Conservation (phyloP, 2,329 filamentous ascomycete genomes). For the Nigrospora osmanthi region DNA sequence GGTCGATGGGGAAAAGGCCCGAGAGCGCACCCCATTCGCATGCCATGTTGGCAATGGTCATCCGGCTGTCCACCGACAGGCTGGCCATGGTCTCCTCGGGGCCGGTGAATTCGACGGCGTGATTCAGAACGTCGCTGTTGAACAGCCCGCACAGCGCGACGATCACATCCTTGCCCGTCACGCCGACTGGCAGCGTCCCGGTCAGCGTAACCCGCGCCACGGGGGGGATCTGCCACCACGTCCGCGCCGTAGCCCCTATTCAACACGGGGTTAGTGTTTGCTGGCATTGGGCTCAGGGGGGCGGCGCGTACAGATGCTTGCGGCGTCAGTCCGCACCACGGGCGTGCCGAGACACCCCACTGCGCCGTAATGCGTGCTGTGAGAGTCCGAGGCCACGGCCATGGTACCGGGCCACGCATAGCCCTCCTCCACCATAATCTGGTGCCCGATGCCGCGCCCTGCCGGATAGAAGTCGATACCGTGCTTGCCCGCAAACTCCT, state of each 20-base stretch:
- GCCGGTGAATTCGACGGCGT: conserved; percentile 81
- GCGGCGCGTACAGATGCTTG: conserved; percentile 50
- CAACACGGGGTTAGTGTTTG: too few species aligned
- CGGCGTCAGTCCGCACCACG: conserved; percentile 81
- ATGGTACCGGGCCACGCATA: conserved; percentile 77
- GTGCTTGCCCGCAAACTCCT: conserved; percentile 72
- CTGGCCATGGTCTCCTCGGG: conserved; percentile 68
- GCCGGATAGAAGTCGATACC: conserved; percentile 72
- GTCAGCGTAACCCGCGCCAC: conserved; percentile 73
- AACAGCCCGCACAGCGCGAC: conserved; percentile 82
- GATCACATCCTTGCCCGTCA: conserved; percentile 92
- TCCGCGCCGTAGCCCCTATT: conserved; percentile 62
- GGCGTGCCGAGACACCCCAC: conserved; percentile 71
- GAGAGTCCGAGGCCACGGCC: conserved; percentile 69
- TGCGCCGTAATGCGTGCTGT: conserved; percentile 79
- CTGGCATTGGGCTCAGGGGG: too few species aligned
- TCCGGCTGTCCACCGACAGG: conserved; percentile 62
- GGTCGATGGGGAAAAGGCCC: conserved; percentile 79
- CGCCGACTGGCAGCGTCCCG: conserved; percentile 67
- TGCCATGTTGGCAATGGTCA: conserved; percentile 75
- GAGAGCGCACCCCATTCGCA: conserved; percentile 73
- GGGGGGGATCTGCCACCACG: conserved; percentile 86
- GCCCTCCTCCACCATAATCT: conserved; percentile 86
- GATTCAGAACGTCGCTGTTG: conserved; percentile 85
- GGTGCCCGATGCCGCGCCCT: conserved; percentile 79